Conservation (phyloP, 345 rosid genomes). For the Ailanthus altissimus region DNA sequence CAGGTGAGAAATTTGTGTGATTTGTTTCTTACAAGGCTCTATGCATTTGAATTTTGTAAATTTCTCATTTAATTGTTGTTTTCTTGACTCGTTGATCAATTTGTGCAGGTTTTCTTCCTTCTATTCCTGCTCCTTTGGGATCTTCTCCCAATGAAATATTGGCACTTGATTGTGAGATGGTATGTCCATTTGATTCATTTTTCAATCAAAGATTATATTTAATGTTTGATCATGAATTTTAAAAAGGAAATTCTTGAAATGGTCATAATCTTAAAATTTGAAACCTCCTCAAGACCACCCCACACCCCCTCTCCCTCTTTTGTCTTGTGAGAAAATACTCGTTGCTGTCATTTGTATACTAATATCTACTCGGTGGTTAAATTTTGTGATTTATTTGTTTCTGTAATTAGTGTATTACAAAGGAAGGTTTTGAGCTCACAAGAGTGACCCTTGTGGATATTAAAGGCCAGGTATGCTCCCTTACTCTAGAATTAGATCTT, state of each 20-base stretch:
- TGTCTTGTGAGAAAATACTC: neutral
- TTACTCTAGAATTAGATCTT: neutral
- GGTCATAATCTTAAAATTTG: neutral
- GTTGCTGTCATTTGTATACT: neutral
- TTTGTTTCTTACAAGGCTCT: neutral
- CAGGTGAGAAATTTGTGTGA: slow-evolving; percentile 42
- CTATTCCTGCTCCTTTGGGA: slow-evolving; percentile 70
- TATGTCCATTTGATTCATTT: slow-evolving; percentile 28
- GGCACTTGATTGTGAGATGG: slow-evolving; percentile 99
- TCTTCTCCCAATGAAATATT: slow-evolving; percentile 52
- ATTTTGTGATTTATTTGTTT: slow-evolving; percentile 13
- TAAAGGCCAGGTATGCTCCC: slow-evolving; percentile 65
- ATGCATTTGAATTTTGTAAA: slow-evolving; percentile 8
- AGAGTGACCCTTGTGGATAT: slow-evolving; percentile 84
- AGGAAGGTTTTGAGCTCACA: slow-evolving; percentile 86
- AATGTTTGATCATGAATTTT: neutral
- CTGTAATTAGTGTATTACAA: slow-evolving; percentile 68
- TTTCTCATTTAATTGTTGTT: slow-evolving; percentile 4
- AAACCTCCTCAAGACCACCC: neutral
- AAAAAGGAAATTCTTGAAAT: neutral
- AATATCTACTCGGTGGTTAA: neutral
- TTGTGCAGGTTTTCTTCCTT: slow-evolving; percentile 60
- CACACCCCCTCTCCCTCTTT: neutral
- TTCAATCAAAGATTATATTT: neutral
- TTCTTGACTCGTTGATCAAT: slow-evolving; percentile 23